Percentiles rank a stretch among this genome's conserved stretches.
These are phyloP conservation scores for Aspergillus tanneri DNA, from an alignment of 2,329 filamentous ascomycete species.

Conservation along the genomic window DNA sequence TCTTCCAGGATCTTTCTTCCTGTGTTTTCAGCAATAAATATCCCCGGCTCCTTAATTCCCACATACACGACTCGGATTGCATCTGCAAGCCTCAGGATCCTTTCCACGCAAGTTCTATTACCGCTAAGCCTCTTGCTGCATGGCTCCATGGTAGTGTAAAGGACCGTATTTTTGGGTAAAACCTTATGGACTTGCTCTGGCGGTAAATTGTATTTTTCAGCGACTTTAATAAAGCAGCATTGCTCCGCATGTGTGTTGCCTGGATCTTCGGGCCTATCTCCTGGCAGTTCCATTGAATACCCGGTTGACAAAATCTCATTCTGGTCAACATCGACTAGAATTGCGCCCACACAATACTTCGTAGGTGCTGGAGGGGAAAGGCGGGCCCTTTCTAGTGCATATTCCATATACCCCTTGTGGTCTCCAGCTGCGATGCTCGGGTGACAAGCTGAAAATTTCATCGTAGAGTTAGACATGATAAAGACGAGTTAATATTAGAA, in stretches of 20 bases:
- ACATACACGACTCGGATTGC: conserved; percentile 42
- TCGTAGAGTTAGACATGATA: too few species aligned
- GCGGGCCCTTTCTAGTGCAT: conserved; percentile 37
- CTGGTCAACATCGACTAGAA: conserved; percentile 41
- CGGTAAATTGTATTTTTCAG: conserved; percentile 35
- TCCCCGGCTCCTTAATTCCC: conserved; percentile 40
- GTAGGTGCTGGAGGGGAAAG: conserved; percentile 39
- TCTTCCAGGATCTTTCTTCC: conserved; percentile 22
- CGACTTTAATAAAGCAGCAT: conserved; percentile 47
- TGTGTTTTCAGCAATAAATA: conserved; percentile 37
- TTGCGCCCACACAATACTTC: conserved; percentile 47
- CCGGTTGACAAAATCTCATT: conserved; percentile 45
- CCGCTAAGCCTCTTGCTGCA: conserved; percentile 46
- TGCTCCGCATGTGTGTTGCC: conserved; percentile 44
- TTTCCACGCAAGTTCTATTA: conserved; percentile 39
- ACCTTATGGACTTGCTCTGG: conserved; percentile 40
- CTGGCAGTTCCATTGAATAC: conserved; percentile 43
- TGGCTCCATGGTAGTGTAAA: conserved; percentile 51
- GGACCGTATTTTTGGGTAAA: conserved; percentile 40
- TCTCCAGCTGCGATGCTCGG: conserved; percentile 29
- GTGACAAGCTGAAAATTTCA: too few species aligned
- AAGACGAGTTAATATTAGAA: too few species aligned
- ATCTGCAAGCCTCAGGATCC: conserved; percentile 35
- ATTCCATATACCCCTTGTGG: conserved; percentile 43
- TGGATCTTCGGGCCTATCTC: conserved; percentile 38